Base-by-base conservation (phyloP, 345 rosid genomes). In the Bruguiera gymnorhiza region DNA sequence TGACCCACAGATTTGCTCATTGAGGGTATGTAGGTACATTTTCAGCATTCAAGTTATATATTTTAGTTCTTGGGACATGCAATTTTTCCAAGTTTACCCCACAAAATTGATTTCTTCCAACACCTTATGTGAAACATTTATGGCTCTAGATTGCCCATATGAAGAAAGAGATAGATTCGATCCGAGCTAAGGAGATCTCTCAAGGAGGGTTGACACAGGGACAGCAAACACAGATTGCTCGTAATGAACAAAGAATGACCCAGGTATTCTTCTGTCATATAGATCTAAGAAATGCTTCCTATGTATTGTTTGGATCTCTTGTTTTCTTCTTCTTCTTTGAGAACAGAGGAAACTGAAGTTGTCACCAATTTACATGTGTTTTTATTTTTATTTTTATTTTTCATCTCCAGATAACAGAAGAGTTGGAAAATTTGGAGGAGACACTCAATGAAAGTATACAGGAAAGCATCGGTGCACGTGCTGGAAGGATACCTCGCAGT, bases 131-230 rank as follows among this genome's bases (percentile, higher is more conserved):
- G 4, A 37, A 31, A 50, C 30, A 16, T 69, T 70, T 30, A 34
- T 70, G 50, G 43, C 39, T 70, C 54, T 78, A 93, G 98, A 90
- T 93, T 80, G 90, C 92, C 72, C 96, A 95, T 76, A 95, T 92
- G 97, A 95, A 83, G 85, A 95, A 88, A 80, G 99, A 95, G 84
- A 82, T 95, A 77, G 89, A 90, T 85, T 91, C 89, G 60, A 95
- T 95, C 56, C 96, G 97, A 71, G 97, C 83, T 62, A 95, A 95
- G 86, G 99, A 95, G 78, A 95, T 95, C 70, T 62, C 86, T 66
- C 99, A 92, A 84, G 98, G 99, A 72, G 99, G 99, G 68, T 73
- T 95, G 77, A 95, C 98, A 4, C 98, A 95, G 76, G 99, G 99
- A 48, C 98, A 95, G 73, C 99, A 95, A 83, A 95, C 97, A 61